Base-by-base conservation (phyloP, 805 yeast species). In the Candida lessepsii region DNA sequence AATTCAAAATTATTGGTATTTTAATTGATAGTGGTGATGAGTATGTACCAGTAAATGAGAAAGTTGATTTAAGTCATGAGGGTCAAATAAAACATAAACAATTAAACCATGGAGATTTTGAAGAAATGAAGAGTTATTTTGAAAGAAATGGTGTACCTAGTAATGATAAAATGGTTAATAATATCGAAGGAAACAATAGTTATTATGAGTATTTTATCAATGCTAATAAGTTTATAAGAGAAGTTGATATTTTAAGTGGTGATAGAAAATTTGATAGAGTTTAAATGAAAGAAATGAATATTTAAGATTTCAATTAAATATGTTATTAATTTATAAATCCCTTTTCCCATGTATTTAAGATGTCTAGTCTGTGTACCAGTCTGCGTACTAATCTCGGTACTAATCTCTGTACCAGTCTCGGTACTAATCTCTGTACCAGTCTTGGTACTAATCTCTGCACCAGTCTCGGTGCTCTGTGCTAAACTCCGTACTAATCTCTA, bases 1-100 rank as follows among this genome's bases (percentile, higher is more conserved):
- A 51, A 37, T 30, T 46, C 10, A 44, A 50, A 20, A 45, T 68
- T 5, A 32, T 67, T 4, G 75, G 76, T 1, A 59, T 71, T 13
- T 46, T 63, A 49, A 50, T 71, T 17, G 70, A 71, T 42, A 63
- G 70, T 25, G 76, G 75, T 16, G 67, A 66, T 25, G 34, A 52
- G 29, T 69, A 67, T 42, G 41, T 47, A 15, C 51, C 58, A 4
- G 35, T 38, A 9, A 40, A 29, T 27, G 29, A 34, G 13, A 27
- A 37, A 4, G 35, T 44, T 13, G 51, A 39, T n/a, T 34, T 39
- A 15, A 20, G 13, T 16, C 42, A 39, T 16, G 26, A 9, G 4
- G 17, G 9, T 20, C 32, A 23, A 36, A 19, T 18, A 4, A 25
- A 28, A 9, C 23, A 7, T 3, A 10, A 11, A n/a, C 15, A 11